Base-by-base conservation (phyloP, 306 rosid species). In the Acmispon strigosus region DNA sequence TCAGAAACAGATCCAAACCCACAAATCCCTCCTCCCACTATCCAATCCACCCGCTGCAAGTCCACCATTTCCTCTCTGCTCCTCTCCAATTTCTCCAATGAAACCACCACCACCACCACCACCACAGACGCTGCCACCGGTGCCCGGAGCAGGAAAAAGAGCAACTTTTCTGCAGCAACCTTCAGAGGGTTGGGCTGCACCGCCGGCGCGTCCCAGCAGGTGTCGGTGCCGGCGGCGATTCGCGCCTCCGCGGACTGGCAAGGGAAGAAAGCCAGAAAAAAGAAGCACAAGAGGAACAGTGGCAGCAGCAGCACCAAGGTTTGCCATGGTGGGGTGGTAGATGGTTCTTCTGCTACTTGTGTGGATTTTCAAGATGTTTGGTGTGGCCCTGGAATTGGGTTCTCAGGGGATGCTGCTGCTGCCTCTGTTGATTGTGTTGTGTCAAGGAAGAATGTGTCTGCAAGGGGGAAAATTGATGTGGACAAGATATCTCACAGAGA, bases 321-420 rank as follows among this genome's bases (percentile, higher is more conserved):
- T 53, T 36, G 34, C 12, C 85, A 77, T 66, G 86, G 84, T 20
- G 69, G 68, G 34, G 59, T 75, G 18, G 53, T 53, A 58, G 93
- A 78, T 11, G 80, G 77, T 65, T 81, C 88, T 65, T 81, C 88
- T 22, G 75, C 70, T 11, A 52, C 69, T 36, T 79, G 86, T 78
- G 81, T 88, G 58, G 95, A 89, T 82, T 84, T 84, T 82, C 97
- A 89, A 69, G 97, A 95, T 82, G 96, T 86, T 50, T 91, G 99
- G 99, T 91, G 99, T 78, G 97, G 96, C 13, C 98, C 96, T 8
- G 97, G 98, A 64, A 87, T 94, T 77, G 97, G 96, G 60, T 88
- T 90, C 76, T 85, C 93, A 6, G 69, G 87, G 1, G 92, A 86
- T 78, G 82, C 89, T 47, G 87, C 88, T 47, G 87, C 97, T 75